These are phyloP conservation scores for Trichoderma sp. DNA, from an alignment of 2,329 filamentous ascomycete species.

Conservation along the genomic window DNA sequence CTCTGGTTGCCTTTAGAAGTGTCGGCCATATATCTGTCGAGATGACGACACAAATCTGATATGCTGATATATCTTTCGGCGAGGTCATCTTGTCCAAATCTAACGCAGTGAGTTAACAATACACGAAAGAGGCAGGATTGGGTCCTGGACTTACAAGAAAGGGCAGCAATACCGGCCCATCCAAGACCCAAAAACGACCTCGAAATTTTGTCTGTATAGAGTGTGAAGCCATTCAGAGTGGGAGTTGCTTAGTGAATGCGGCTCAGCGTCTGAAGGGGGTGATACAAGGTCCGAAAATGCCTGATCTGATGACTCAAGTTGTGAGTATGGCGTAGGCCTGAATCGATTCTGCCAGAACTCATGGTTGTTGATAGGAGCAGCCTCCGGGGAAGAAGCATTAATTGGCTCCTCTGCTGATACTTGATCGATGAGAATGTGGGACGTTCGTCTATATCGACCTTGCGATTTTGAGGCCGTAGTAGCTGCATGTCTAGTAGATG, in stretches of 20 bases:
- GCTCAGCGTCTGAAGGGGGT: neutral
- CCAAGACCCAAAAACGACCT: slow-evolving; percentile 1
- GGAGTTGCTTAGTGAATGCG: neutral
- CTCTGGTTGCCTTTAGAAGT: neutral
- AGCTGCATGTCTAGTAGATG: neutral
- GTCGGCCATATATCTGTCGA: neutral
- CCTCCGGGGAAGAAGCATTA: neutral
- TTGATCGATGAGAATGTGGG: neutral
- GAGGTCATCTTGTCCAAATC: neutral
- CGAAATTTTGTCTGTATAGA: neutral
- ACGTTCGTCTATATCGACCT: neutral
- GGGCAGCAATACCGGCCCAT: neutral
- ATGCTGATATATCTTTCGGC: neutral
- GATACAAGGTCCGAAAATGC: neutral
- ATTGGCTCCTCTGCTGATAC: neutral
- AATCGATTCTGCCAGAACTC: neutral
- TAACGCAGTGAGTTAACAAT: neutral
- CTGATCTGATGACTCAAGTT: neutral
- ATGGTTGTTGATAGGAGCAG: neutral
- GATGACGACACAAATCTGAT: neutral
- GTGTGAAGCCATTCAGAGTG: neutral
- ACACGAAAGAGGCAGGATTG: neutral
- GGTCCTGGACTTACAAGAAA: neutral
- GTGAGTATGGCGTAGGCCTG: neutral
- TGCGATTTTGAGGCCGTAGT: neutral